Conservation (phyloP, 78 protist genomes). For the Dictyostelium brefeldianum region DNA sequence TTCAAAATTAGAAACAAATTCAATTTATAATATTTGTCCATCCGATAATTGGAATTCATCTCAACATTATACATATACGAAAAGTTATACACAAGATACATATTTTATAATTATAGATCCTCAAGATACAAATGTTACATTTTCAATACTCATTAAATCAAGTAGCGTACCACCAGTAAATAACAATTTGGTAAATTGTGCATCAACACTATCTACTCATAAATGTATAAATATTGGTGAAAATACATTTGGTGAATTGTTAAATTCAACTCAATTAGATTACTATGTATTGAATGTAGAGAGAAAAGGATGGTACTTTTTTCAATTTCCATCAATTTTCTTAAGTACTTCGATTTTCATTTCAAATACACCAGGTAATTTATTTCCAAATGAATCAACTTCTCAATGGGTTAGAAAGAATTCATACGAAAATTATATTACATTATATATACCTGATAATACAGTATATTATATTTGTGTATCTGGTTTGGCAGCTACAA, state of each 20-base stretch:
- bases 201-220: background rate
- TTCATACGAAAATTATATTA: constrained; percentile 19
- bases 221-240: constrained; percentile 51
- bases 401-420: constrained; percentile 3
- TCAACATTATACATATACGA: background rate
- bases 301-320: background rate
- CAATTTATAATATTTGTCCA: constrained; percentile 45
- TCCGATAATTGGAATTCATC: constrained; percentile 23
- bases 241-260: background rate
- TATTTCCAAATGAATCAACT: constrained; percentile 10
- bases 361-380: background rate
- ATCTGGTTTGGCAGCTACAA: background rate
- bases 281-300: background rate
- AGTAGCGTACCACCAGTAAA: background rate
- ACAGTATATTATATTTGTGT: background rate
- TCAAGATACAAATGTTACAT: background rate
- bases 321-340: constrained; percentile 26
- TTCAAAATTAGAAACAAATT: background rate
- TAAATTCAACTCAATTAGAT: background rate
- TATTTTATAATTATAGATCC: constrained; percentile 40
- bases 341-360: constrained; percentile 41
- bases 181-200: background rate
- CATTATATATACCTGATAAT: background rate
- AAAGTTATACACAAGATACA: constrained; percentile 45
- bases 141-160: background rate